Evolutionary conservation across 768 basidiomycete species (phyloP), one percentile per base, ranked within the genome.

Genomic region (Rhizopogon salebrosus): DNA sequence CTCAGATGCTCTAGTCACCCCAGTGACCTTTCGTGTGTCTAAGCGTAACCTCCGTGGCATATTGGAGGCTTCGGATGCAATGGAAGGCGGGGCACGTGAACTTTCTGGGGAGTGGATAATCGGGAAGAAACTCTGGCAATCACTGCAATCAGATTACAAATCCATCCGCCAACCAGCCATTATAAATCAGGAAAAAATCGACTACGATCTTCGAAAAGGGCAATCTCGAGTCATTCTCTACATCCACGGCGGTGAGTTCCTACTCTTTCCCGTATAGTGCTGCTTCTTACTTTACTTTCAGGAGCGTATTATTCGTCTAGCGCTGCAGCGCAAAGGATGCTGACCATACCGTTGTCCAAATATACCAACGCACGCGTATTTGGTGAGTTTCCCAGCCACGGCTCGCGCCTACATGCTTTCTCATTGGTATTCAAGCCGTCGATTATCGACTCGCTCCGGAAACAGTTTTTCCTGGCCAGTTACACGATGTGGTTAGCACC

Each of bases 371-470:
- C 92, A 14, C 85, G 97, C 41, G 85, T 98, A 18, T 97, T 98
- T 69, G 82, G 83, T 84, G 58, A 41, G 81, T 70, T 20, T n/a
- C n/a, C 40, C 14, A 13, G 13, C 27, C 3, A 38, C 23, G 14
- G 27, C 5, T 23, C 14, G 10, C 22, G 26, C 26, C 13, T 23
- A 18, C 26, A 22, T 22, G 22, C n/a, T 43, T 38, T 29, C 48
- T 52, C 51, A 43, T 7, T 40, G 27, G 20, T 37, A 29, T 41
- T 13, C 41, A 75, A 95, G 78, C 94, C 7, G 74, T 99, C 55
- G 93, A 97, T 66, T 99, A 99, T 69, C 90, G 95, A 10, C 77
- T 99, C 34, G 95, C 95, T 0, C 95, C 95, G 1, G 95, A 99
- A 69, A 93, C 93, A 4, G 80, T 82, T 39, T 99, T 98, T 69